Evolutionary conservation across 1,284 basidiomycete species (phyloP).

Genomic region (Cryptococcus sp.): DNA sequence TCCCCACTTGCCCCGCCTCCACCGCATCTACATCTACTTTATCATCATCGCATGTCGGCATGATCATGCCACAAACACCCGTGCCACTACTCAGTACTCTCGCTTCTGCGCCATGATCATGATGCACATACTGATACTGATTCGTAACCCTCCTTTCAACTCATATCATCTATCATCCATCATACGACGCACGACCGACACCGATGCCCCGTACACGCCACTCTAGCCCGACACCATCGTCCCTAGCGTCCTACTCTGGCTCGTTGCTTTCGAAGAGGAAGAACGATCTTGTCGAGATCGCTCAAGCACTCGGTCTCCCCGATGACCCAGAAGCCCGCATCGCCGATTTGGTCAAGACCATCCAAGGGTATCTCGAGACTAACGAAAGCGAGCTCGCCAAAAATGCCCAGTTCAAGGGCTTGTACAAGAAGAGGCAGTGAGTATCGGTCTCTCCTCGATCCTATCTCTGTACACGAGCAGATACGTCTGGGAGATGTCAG

Average conservation of each 20-base stretch:
- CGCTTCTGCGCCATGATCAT: too few relatives aligned
- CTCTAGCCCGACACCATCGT: not conserved
- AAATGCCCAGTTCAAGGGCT: constrained; percentile 42
- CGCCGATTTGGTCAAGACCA: constrained; percentile 34
- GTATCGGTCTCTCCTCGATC: constrained; percentile 2
- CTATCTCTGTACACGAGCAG: not conserved
- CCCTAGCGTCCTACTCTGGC: constrained; percentile 33
- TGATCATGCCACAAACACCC: too few relatives aligned
- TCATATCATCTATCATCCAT: constrained; percentile 1
- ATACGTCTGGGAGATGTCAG: not conserved
- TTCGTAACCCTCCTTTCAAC: not conserved
- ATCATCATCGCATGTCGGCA: too few relatives aligned
- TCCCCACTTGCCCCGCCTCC: not conserved
- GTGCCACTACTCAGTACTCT: too few relatives aligned
- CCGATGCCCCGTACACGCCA: not conserved
- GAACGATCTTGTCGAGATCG: constrained; percentile 48
- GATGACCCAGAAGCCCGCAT: constrained; percentile 23
- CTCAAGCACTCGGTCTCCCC: constrained; percentile 35
- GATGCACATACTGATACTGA: too few relatives aligned
- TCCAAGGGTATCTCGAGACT: constrained; percentile 40
- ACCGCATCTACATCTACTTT: not conserved
- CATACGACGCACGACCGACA: not conserved
- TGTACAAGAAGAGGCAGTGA: constrained; percentile 36
- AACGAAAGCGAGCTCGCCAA: constrained; percentile 28
- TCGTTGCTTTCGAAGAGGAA: constrained; percentile 42